Base-by-base conservation (phyloP, 257 asterid species). In the Solanum lycopersicoides region DNA sequence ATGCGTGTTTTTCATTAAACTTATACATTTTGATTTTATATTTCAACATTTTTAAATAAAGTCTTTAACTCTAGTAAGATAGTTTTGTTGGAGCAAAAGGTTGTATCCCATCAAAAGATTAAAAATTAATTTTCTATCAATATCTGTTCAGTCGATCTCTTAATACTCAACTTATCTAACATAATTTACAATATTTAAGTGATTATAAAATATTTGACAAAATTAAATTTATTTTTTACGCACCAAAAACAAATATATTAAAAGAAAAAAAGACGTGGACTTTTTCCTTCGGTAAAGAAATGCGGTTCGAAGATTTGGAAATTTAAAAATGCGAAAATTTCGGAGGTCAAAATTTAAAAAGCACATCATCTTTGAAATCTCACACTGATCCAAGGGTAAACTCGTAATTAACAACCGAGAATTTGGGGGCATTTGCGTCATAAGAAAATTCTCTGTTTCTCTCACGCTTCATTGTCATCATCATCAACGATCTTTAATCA, bases 341-440 rank as follows among this genome's bases (percentile, higher is more conserved):
- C 3, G 18, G 20, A 74, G 13, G 53, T 73, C 80, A 73, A 73
- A 66, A 73, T 73, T 73, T 35, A 30, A 73, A 73, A 10, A 42
- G 47, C 80, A 20, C 30, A 35, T 10, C 7, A 37, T 71, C 79
- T 16, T 41, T 71, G 28, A 74, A 72, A 37, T 37, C 18, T 37
- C 53, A 9, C 20, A 74, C 18, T 3, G 10, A 16, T 37, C 3
- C 6, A 23, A 83, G 87, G 89, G 86, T 23, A 74, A 9, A 83
- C 34, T 5, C 28, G 73, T 71, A 86, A 86, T 82, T 34, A 6
- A 13, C 47, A 0, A 11, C 10, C 44, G 8, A 4, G 21, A 32
- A 34, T 6, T 23, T 65, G 14, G 89, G 90, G 90, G 88, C 69
- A 80, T 88, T 89, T 87, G 50, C 87, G 91, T 75, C 90, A 79